Base-by-base conservation (phyloP, 495 filamentous ascomycete genomes). In the Acidiella bohemica region DNA sequence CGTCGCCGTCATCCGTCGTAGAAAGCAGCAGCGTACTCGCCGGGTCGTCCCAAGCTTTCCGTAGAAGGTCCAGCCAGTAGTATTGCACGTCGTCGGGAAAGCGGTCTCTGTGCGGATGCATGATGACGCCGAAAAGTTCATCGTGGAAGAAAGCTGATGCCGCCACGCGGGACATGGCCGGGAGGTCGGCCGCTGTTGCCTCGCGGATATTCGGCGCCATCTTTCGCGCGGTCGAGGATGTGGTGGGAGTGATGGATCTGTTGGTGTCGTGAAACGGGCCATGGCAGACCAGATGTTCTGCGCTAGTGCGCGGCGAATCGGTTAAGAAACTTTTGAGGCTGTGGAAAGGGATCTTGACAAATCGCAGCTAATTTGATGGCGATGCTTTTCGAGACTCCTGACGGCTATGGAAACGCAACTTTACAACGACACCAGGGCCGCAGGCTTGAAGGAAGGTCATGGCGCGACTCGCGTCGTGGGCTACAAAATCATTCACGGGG, bases 61-160 rank as follows among this genome's bases (percentile, higher is more conserved):
- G 39, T 7, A 41, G 7, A 8, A 19, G 39, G 14, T 12, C 20
- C n/a, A 41, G 40, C 31, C 22, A 53, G 37, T 39, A 53, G n/a
- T 41, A 37, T 13, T 34, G 12, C 11, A 32, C 38, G 26, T 50
- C 50, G 16, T 44, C 46, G 9, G 46, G 50, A 30, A 34, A 42
- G 16, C 45, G 9, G 12, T 49, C 12, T 12, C 50, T 40, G 14
- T 45, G 26, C 1, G 50, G 50, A 28, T 53, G 45, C n/a, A 53
- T 53, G n/a, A 47, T n/a, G 19, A 39, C 42, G 13, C 47, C 50
- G 39, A 53, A 53, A 6, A 51, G 23, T 5, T 32, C 39, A 16
- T 51, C 42, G 22, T 53, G 39, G 13, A 20, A 39, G 39, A 53
- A 53, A 3, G 47, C 50, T 2, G 11, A 7, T 6, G 50, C 40